Conservation (phyloP, 371 early-diverging fungal genomes). For the Mucor lusitanicus region DNA sequence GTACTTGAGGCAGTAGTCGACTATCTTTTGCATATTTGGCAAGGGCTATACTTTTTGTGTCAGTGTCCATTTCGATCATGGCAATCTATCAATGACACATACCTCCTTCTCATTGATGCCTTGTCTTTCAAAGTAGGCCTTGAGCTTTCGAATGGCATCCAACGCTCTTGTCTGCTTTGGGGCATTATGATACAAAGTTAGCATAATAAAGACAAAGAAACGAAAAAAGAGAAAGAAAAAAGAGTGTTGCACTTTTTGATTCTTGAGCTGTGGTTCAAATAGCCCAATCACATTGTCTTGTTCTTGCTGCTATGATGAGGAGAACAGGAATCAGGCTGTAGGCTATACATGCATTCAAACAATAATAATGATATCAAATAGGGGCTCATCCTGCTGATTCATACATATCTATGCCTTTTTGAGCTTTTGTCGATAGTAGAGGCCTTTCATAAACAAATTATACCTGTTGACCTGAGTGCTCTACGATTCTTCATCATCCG, state of each 20-base stretch:
- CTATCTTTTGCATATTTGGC: slow-evolving; percentile 22
- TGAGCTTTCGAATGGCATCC: slow-evolving; percentile 9
- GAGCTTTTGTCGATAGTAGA: too few species aligned
- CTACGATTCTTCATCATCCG: too few species aligned
- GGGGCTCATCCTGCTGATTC: too few species aligned
- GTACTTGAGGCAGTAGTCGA: slow-evolving; percentile 11
- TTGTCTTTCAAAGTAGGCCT: slow-evolving; percentile 9
- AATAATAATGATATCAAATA: too few species aligned
- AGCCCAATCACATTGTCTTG: background rate
- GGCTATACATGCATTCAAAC: too few species aligned
- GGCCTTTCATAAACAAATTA: too few species aligned
- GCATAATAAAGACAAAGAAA: background rate
- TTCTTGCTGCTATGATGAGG: background rate
- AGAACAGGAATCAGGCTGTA: too few species aligned
- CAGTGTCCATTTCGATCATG: background rate
- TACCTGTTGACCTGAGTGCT: too few species aligned
- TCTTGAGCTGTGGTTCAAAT: background rate
- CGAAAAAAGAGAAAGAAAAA: background rate
- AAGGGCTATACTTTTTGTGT: slow-evolving; percentile 1
- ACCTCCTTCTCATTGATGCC: slow-evolving; percentile 16
- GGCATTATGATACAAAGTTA: background rate
- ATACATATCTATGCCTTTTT: too few species aligned
- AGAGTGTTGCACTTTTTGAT: background rate
- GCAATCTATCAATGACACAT: background rate
- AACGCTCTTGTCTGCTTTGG: slow-evolving; percentile 17